Evolutionary conservation across 208 protist species (phyloP), one percentile per base, ranked within the genome.

Genomic region (Leptomonas seymouri): DNA sequence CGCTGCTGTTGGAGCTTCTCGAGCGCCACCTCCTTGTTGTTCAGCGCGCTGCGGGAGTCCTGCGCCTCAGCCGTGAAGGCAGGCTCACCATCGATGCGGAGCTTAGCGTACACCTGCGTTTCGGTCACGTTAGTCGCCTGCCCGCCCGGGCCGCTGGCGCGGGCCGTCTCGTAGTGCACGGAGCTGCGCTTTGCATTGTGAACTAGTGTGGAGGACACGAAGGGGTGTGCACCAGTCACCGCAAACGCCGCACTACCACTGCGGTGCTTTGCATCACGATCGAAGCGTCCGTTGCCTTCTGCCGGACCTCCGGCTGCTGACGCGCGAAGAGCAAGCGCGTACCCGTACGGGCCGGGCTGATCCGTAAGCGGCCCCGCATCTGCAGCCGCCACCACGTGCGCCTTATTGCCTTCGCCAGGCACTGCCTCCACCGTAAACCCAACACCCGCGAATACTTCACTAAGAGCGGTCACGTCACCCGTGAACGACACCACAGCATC

Each of bases 51-150:
- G 70, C 90, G 93, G 5, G 89, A 93, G 76, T 97, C 89, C 63
- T 97, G 93, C 15, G 89, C 76, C 75, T 93, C 84, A 9, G 90
- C 86, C 3, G 79, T 84, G 80, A 80, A 93, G 31, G 86, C 82
- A 12, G 59, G 6, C 27, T 49, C 65, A n/a, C 90, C 90, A 68
- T 97, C 90, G 57, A 97, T 90, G 25, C 16, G 51, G 46, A 96
- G 71, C 76, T 85, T 86, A n/a, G 89, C 90, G 46, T 85, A 88
- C 23, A 97, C 81, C 65, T 96, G 93, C 16, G 90, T 97, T 75
- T 97, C 90, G 0, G 87, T 77, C 2, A 96, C 90, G 57, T 97
- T 97, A 3, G 80, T 82, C 5, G 93, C 90, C 72, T 97, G 93
- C 39, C 93, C 93, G 30, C 93, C 93, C 0, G 93, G 93, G 16